Percentiles rank a stretch among this genome's conserved stretches.
Evolutionary conservation across 331 rosid genomes (phyloP).

Genomic region (Stylosanthes scabra): DNA sequence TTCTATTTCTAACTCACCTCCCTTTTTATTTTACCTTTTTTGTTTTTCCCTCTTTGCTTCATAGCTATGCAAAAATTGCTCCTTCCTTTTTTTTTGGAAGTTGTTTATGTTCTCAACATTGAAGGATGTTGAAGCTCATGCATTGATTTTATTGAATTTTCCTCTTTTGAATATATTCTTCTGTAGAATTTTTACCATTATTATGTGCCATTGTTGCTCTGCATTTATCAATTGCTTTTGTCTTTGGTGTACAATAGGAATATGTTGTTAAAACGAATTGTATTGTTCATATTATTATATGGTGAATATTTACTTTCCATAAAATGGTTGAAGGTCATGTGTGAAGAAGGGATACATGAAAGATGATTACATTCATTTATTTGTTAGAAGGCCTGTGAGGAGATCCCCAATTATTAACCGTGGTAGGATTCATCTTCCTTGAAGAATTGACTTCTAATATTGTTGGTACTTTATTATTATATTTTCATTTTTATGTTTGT

Average conservation of each 20-base stretch:
- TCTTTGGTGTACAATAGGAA: slow-evolving; percentile 15
- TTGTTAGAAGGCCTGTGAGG: slow-evolving; percentile 85
- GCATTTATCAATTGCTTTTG: not conserved
- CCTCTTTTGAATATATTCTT: not conserved
- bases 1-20: not conserved
- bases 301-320: slow-evolving; percentile 21
- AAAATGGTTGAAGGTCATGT: slow-evolving; percentile 67
- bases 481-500: slow-evolving; percentile 26
- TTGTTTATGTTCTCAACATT: not conserved
- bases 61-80: not conserved
- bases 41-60: not conserved
- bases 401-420: slow-evolving; percentile 98
- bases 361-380: slow-evolving; percentile 83
- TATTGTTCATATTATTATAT: slow-evolving; percentile 6
- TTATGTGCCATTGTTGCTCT: not conserved
- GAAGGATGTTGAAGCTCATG: not conserved
- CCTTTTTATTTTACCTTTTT: not conserved
- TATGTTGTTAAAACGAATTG: slow-evolving; percentile 22
- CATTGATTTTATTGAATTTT: not conserved
- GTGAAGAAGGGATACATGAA: slow-evolving; percentile 92
- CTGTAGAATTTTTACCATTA: slow-evolving; percentile 11
- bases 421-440: slow-evolving; percentile 54
- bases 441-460: slow-evolving; percentile 18
- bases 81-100: not conserved
- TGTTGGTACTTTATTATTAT: slow-evolving; percentile 11